A percentile compares a stretch with the other conserved stretches of the same genome.
phyloP scores from a whole-genome alignment of 257 asterid species.

The Vinca minor region DNA sequence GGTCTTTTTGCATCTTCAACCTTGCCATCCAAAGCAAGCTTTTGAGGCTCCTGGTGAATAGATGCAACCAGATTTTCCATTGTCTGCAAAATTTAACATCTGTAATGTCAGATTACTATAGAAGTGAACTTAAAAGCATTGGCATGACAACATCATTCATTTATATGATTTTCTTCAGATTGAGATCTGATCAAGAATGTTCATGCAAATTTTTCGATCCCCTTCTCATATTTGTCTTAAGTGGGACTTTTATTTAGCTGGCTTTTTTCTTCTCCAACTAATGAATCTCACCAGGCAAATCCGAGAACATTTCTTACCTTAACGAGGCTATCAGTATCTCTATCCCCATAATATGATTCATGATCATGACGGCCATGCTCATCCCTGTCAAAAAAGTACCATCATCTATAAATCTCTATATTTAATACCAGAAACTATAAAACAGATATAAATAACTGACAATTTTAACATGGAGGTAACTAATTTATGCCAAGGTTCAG shows the following conservation, averaged over 20 bases:
- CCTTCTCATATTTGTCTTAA: background rate
- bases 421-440: background rate
- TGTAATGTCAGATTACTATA: constrained; percentile 1
- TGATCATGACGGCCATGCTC: constrained; percentile 91
- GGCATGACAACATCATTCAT: background rate
- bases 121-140: background rate
- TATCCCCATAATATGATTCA: constrained; percentile 95
- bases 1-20: constrained; percentile 57
- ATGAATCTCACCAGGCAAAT: constrained; percentile 1
- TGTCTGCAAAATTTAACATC: constrained; percentile 40
- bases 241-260: constrained; percentile 2
- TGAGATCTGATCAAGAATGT: background rate
- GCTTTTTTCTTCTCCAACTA: constrained; percentile 13
- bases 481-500: background rate
- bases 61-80: constrained; percentile 84
- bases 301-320: constrained; percentile 45
- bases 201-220: background rate
- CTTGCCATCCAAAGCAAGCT: constrained; percentile 33
- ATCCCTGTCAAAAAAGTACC: constrained; percentile 39
- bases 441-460: background rate
- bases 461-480: background rate
- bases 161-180: background rate
- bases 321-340: constrained; percentile 79
- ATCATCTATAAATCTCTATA: constrained; percentile 10
- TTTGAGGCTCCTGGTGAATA: constrained; percentile 48